phyloP scores from a whole-genome alignment of 208 protist species.

The Phytomonas serpens region DNA sequence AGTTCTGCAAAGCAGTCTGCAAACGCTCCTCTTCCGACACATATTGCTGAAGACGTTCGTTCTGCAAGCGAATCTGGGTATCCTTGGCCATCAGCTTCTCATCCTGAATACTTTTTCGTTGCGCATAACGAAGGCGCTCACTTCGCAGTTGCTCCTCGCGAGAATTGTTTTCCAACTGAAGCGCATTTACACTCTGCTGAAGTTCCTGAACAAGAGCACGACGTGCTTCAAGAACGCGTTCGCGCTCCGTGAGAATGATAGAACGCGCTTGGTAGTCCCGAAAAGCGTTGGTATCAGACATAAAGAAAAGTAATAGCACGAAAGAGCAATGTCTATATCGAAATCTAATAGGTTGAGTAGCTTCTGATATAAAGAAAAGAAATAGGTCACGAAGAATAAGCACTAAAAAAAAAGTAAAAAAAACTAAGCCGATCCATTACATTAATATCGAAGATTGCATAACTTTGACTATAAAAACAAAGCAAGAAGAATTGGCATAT shows the following conservation, averaged over 20 bases:
- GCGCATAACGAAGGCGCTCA: slow-evolving; percentile 32
- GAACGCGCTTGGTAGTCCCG: slow-evolving; percentile 59
- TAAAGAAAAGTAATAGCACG: slow-evolving; percentile 14
- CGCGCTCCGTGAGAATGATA: slow-evolving; percentile 50
- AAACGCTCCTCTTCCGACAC: slow-evolving; percentile 60
- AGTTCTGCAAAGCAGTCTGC: slow-evolving; percentile 19
- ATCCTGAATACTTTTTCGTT: slow-evolving; percentile 53
- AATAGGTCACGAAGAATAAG: slow-evolving; percentile 6
- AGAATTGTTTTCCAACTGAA: slow-evolving; percentile 32
- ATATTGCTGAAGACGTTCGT: slow-evolving; percentile 34
- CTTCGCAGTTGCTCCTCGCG: slow-evolving; percentile 48
- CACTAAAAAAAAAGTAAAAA: slow-evolving; percentile 6
- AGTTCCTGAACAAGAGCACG: slow-evolving; percentile 52
- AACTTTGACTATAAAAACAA: neutral
- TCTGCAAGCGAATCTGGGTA: slow-evolving; percentile 31
- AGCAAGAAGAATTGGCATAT: slow-evolving; percentile 9
- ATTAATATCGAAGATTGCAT: neutral
- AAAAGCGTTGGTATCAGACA: slow-evolving; percentile 48
- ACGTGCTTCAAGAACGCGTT: slow-evolving; percentile 52
- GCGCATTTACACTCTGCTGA: slow-evolving; percentile 33
- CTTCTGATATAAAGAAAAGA: neutral
- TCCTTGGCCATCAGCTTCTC: slow-evolving; percentile 66
- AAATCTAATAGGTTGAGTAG: neutral
- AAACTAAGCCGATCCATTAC: neutral
- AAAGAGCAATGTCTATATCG: neutral